Percentiles rank a stretch among this genome's conserved stretches.
phyloP scores from a whole-genome alignment of 2,329 filamentous ascomycete species.

The Stagonosporopsis rhizophila region DNA sequence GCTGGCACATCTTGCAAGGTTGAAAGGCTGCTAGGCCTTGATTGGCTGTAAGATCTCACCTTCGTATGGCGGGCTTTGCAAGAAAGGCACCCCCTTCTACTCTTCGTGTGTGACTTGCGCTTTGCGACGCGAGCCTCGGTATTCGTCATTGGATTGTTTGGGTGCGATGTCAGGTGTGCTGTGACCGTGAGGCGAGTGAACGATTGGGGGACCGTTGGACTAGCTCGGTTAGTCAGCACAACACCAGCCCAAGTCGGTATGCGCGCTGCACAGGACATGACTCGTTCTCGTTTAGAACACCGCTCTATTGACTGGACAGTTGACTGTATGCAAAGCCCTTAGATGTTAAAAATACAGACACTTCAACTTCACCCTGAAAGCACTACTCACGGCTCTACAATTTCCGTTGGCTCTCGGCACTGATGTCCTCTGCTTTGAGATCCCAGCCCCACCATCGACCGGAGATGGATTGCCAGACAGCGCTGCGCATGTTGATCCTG shows the following conservation, averaged over 20 bases:
- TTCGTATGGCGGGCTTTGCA: constrained; percentile 46
- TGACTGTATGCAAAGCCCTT: too few relatives aligned
- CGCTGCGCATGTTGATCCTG: not conserved
- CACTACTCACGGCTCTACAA: too few relatives aligned
- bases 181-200: not conserved
- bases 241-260: not conserved
- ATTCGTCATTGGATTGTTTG: constrained; percentile 17
- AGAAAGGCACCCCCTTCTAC: constrained; percentile 39
- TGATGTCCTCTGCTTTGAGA: too few relatives aligned
- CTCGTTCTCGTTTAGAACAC: constrained; percentile 2
- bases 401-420: too few relatives aligned
- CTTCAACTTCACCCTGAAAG: too few relatives aligned
- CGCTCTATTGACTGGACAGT: too few relatives aligned
- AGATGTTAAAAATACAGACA: not conserved
- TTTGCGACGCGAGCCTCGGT: constrained; percentile 30
- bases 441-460: too few relatives aligned
- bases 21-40: not conserved
- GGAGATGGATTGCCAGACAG: not conserved
- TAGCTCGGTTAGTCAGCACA: constrained; percentile 5
- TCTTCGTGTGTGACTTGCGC: constrained; percentile 44
- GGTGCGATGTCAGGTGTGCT: not conserved
- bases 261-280: not conserved
- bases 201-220: constrained; percentile 2
- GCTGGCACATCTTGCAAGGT: not conserved
- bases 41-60: constrained; percentile 25